A percentile compares a stretch with the other conserved stretches of the same genome.
Conservation (phyloP, 116 monocot species). For the Iris pallida region DNA sequence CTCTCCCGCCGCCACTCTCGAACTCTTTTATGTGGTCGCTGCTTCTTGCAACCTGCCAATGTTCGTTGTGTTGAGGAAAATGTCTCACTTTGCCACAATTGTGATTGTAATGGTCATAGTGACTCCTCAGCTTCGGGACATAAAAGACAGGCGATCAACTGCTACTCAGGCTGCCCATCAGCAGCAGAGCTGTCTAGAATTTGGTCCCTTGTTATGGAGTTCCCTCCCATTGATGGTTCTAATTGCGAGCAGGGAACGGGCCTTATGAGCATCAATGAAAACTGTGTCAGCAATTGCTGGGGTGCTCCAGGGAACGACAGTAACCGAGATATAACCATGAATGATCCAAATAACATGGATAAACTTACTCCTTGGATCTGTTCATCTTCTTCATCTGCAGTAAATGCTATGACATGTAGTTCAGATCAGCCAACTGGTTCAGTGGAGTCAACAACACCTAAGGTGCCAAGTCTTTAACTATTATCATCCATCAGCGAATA, state of each 20-base stretch:
- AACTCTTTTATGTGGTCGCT: slow-evolving; percentile 76
- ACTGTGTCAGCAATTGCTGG: slow-evolving; percentile 43
- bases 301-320: slow-evolving; percentile 30
- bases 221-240: slow-evolving; percentile 30
- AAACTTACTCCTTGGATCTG: slow-evolving; percentile 35
- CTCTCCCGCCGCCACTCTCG: slow-evolving; percentile 78
- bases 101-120: slow-evolving; percentile 66
- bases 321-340: slow-evolving; percentile 13
- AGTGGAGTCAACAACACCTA: slow-evolving; percentile 29
- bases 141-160: slow-evolving; percentile 54
- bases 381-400: slow-evolving; percentile 30
- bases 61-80: slow-evolving; percentile 65
- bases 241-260: slow-evolving; percentile 53
- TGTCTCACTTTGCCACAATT: slow-evolving; percentile 70
- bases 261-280: slow-evolving; percentile 84
- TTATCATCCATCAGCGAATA: no score
- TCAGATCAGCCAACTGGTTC: slow-evolving; percentile 39
- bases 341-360: slow-evolving; percentile 33
- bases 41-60: slow-evolving; percentile 58
- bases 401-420: slow-evolving; percentile 20
- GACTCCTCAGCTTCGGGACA: slow-evolving; percentile 42
- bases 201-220: slow-evolving; percentile 64
- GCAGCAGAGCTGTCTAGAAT: slow-evolving; percentile 63
- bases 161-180: slow-evolving; percentile 79
- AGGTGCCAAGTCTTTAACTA: slow-evolving; percentile 19